Base-by-base conservation (phyloP, 768 basidiomycete species). In the Lactarius tabidus region DNA sequence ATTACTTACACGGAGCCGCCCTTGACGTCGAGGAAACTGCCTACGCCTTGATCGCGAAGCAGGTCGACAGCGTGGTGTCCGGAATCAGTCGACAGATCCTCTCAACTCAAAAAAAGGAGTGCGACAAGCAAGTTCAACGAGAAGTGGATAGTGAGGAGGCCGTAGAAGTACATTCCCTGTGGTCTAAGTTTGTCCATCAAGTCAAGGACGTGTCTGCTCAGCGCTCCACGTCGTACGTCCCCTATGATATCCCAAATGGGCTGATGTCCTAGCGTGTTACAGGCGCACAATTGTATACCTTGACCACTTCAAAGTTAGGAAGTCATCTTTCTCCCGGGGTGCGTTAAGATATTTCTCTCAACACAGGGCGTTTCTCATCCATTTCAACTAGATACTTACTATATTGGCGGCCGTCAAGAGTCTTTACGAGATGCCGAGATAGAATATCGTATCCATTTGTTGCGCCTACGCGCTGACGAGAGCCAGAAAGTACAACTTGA, bases 401-500 rank as follows among this genome's bases (percentile, higher is more conserved):
- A 15, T 15, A 28, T 65, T 20, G 29, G 48, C 14, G 65, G 65
- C 0, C 45, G 41, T 15, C 33, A 36, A 20, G 48, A 61, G 6
- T 8, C 3, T 9, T 43, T 29, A 7, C 55, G 20, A 29, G 55
- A 57, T 6, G 53, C 54, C 1, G 33, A 28, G 31, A 35, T 58
- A 15, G 51, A 61, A 23, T 57, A 33, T 15, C 29, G n/a, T 3
- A 48, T 65, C 1, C 48, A 56, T 33, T 29, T 29, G 1, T 36
- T 65, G 10, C 38, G 28, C 8, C n/a, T 60, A 2, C 56, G 53
- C 17, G n/a, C 59, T 9, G 64, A 65, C 14, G 39, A 65, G 10
- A 29, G n/a, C 17, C 65, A 66, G 3, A 53, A 54, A 6, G 9
- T 62, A 35, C 65, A 57, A 28, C 59, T 66, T 1, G 65, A 66